These are phyloP conservation scores for Pleomassaria siparia DNA, from an alignment of 2,329 filamentous ascomycete species.

Conservation along the genomic window DNA sequence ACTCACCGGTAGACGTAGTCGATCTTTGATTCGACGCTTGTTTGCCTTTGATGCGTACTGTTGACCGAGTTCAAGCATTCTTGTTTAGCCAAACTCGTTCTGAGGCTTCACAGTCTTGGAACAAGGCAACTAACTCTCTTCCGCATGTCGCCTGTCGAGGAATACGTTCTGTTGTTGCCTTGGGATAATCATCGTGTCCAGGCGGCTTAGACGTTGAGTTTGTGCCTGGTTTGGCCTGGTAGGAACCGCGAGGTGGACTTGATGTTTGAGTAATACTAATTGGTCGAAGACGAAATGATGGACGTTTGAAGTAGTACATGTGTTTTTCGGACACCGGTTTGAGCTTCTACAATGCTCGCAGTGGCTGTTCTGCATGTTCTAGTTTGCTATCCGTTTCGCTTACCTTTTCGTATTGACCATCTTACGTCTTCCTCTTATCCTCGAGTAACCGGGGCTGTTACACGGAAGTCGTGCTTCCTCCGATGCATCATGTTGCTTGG, in stretches of 20 bases:
- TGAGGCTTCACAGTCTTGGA: not conserved
- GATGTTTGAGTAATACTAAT: too few relatives aligned
- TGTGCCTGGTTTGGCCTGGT: not conserved
- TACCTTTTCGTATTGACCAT: not conserved
- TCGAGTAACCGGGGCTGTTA: not conserved
- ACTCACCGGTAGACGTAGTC: too few relatives aligned
- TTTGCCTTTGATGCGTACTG: too few relatives aligned
- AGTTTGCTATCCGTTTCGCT: too few relatives aligned
- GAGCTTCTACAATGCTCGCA: too few relatives aligned
- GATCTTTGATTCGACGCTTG: too few relatives aligned
- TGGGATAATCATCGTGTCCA: not conserved
- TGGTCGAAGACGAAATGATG: too few relatives aligned
- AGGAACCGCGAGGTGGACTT: not conserved
- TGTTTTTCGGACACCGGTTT: too few relatives aligned
- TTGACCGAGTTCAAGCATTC: too few relatives aligned
- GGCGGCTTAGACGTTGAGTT: not conserved
- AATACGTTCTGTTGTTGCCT: not conserved
- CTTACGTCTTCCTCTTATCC: not conserved
- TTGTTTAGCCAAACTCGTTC: not conserved
- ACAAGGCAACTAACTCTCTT: not conserved
- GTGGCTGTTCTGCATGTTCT: too few relatives aligned
- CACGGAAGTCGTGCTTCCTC: not conserved
- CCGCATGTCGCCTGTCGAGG: not conserved
- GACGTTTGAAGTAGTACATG: too few relatives aligned
- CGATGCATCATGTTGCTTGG: not conserved